Evolutionary conservation across 441 rosid genomes (phyloP).

Genomic region (Aquilaria agallochum): DNA sequence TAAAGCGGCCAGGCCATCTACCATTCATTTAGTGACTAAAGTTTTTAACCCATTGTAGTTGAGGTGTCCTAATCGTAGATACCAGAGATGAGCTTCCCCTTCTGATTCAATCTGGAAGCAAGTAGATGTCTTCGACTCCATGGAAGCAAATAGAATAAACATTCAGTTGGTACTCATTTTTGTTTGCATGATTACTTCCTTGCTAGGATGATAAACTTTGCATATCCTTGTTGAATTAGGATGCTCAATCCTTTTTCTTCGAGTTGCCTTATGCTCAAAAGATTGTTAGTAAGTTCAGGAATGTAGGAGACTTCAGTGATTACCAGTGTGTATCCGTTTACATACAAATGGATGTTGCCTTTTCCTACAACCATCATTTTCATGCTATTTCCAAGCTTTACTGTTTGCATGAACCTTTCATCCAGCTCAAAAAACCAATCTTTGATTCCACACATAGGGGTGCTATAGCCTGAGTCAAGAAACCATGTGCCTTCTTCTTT

Average conservation of each 20-base stretch:
- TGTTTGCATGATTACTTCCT: no score
- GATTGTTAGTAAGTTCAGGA: not conserved
- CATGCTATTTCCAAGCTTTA: conserved; percentile 1
- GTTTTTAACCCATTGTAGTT: no score
- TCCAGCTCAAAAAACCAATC: not conserved
- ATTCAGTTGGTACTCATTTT: no score
- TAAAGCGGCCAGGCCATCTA: no score
- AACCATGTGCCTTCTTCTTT: no score
- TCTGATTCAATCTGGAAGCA: no score
- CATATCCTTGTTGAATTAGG: not conserved
- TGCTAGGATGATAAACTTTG: not conserved
- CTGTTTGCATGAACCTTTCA: not conserved
- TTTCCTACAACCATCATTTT: not conserved
- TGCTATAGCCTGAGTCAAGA: not conserved
- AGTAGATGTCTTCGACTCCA: no score
- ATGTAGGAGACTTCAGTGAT: not conserved
- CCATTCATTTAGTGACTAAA: no score
- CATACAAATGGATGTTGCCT: not conserved
- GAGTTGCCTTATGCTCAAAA: not conserved
- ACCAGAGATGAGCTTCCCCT: no score
- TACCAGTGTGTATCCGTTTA: no score
- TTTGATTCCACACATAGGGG: not conserved
- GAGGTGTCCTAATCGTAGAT: no score
- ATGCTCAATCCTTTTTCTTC: not conserved
- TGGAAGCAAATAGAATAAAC: no score